Base-by-base conservation (phyloP, 768 basidiomycete species). In the Serendipita indica region DNA sequence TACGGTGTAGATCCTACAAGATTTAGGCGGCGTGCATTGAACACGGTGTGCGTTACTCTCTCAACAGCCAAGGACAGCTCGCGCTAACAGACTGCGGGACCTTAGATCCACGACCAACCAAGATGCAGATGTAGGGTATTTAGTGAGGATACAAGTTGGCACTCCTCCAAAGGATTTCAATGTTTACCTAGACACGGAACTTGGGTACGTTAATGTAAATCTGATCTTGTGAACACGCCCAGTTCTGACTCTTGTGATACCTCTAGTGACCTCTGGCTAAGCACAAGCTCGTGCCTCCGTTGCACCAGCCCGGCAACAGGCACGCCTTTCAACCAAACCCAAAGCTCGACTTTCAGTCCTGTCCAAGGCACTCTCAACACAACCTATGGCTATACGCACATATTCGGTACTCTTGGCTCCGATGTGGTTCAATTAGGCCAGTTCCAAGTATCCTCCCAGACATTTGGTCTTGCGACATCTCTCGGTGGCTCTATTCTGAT, bases 381-480 rank as follows among this genome's bases (percentile, higher is more conserved):
- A 59, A 65, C 62, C 0, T 88, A 91, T 68, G 89, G 88, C 0
- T 84, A 83, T 7, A 89, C 88, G 2, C 60, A 67, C 1, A 87
- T 86, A 0, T 56, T 62, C 0, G 89, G 89, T 3, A 63, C 66
- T 4, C 62, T 83, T 1, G 75, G 73, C 0, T 41, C 68, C 54
- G 89, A 92, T 41, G 79, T 75, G 2, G 85, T 90, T 18, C 63
- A 66, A 35, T 79, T 91, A 73, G 79, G 79, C 2, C 77, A 76
- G 0, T 88, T 87, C 63, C 74, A 74, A 1, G 67, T 89, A 20
- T 58, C 65, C 6, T 60, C 64, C 3, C 87, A 89, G 64, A 68
- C 65, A 13, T 75, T 89, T 64, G 56, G 28, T 13, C 22, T 33
- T 14, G 10, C 2, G 28, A 30, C 56, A 32, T 20, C 33, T 14